Conservation (phyloP, 2,329 filamentous ascomycete species). For the Orbilia blumenaviensis region DNA sequence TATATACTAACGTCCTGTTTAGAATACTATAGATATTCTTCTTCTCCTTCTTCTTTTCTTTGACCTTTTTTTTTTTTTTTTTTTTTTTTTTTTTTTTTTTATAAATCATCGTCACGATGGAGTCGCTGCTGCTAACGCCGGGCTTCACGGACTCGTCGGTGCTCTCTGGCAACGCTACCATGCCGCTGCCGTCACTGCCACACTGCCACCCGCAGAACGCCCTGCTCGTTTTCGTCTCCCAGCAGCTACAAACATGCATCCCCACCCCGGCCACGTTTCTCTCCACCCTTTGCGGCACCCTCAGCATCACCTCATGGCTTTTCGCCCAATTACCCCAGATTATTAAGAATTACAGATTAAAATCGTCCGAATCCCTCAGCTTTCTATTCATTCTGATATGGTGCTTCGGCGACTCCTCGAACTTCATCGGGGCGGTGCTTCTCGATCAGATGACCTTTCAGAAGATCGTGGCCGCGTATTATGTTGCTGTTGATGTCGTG, state of each 20-base stretch:
- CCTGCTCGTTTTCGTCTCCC: slow-evolving; percentile 69
- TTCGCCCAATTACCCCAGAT: slow-evolving; percentile 76
- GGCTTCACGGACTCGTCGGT: slow-evolving; percentile 33
- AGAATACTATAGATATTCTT: not conserved
- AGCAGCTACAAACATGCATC: slow-evolving; percentile 70
- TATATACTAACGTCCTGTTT: too few relatives aligned
- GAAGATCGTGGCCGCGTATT: slow-evolving; percentile 72
- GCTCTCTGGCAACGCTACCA: slow-evolving; percentile 35
- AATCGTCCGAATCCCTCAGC: slow-evolving; percentile 72
- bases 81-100: not conserved
- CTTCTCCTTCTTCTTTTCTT: not conserved
- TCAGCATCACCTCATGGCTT: slow-evolving; percentile 74
- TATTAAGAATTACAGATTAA: slow-evolving; percentile 72
- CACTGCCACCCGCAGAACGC: slow-evolving; percentile 70
- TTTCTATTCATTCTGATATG: slow-evolving; percentile 74
- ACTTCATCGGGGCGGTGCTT: slow-evolving; percentile 71
- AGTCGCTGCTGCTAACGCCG: slow-evolving; percentile 44
- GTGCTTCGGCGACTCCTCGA: slow-evolving; percentile 70
- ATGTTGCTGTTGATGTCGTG: slow-evolving; percentile 72
- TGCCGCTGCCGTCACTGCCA: slow-evolving; percentile 61
- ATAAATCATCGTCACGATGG: slow-evolving; percentile 19
- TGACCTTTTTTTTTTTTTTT: not conserved
- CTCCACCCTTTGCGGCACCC: slow-evolving; percentile 69
- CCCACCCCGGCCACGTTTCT: slow-evolving; percentile 71
- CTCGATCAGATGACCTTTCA: slow-evolving; percentile 74